Conservation (phyloP, 257 asterid species). For the Coffea canephora region DNA sequence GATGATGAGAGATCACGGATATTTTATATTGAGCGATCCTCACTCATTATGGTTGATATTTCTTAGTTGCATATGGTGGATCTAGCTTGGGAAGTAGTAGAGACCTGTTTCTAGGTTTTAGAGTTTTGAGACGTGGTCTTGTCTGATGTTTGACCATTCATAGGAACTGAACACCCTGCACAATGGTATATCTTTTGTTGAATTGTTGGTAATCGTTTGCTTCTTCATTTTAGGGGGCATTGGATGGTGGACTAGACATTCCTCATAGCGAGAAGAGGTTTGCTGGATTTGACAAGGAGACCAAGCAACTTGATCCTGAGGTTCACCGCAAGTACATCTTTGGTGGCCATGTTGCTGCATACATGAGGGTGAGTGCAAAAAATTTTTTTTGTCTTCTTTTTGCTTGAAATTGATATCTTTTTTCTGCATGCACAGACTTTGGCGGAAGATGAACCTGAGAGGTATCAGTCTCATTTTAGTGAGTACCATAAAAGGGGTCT, state of each 20-base stretch:
- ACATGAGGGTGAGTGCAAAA: constrained; percentile 62
- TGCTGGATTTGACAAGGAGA: constrained; percentile 72
- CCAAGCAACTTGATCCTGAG: constrained; percentile 70
- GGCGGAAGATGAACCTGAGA: constrained; percentile 79
- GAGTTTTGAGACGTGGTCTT: background rate
- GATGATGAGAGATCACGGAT: background rate
- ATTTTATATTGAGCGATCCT: background rate
- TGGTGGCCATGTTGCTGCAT: constrained; percentile 78
- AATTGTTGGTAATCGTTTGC: background rate
- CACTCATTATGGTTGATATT: background rate
- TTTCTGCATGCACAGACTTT: constrained; percentile 35
- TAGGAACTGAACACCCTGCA: background rate
- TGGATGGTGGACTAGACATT: constrained; percentile 82
- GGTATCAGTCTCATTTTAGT: constrained; percentile 63
- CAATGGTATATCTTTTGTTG: background rate
- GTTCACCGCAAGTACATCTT: constrained; percentile 76
- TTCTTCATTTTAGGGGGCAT: constrained; percentile 55
- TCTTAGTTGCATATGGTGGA: background rate
- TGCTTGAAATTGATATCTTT: background rate
- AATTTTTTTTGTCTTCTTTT: background rate
- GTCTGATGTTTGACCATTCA: background rate
- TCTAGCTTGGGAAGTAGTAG: background rate
- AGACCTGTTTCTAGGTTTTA: background rate
- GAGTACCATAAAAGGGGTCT: constrained; percentile 52
- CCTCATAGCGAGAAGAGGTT: constrained; percentile 90